phyloP scores from a whole-genome alignment of 116 monocot species.

The Cymodocea nodosa region DNA sequence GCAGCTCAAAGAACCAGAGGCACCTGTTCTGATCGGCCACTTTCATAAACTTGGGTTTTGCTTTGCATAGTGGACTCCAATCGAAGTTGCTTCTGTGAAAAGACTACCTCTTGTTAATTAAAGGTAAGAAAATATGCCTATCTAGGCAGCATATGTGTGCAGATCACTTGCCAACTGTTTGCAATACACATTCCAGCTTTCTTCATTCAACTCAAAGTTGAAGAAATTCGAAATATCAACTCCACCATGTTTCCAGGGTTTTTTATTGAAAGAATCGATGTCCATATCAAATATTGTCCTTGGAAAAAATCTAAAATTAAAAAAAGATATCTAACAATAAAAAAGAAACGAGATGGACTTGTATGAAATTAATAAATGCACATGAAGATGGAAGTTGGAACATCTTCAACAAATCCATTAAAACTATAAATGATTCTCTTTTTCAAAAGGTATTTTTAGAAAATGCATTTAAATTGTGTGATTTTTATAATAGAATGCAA shows the following conservation, averaged over 20 bases:
- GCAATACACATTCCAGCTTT: slow-evolving; percentile 79
- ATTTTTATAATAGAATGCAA: too few species aligned
- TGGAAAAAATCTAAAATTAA: slow-evolving; percentile 1
- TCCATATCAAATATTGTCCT: slow-evolving; percentile 94
- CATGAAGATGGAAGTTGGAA: neutral
- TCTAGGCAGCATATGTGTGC: neutral
- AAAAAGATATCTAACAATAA: too few species aligned
- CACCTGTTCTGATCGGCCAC: slow-evolving; percentile 90
- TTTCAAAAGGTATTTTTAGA: too few species aligned
- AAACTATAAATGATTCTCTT: too few species aligned
- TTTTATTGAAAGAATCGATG: slow-evolving; percentile 89
- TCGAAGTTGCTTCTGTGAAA: slow-evolving; percentile 72
- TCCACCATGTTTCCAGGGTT: slow-evolving; percentile 87
- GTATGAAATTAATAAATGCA: neutral
- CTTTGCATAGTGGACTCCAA: slow-evolving; percentile 96
- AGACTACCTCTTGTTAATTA: neutral
- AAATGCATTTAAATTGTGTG: too few species aligned
- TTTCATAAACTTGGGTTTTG: slow-evolving; percentile 94
- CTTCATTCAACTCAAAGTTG: slow-evolving; percentile 92
- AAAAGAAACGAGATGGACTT: too few species aligned
- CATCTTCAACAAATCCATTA: neutral
- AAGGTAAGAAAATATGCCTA: neutral
- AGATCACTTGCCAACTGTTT: slow-evolving; percentile 52
- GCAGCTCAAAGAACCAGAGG: neutral
- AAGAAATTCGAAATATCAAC: slow-evolving; percentile 86